Base-by-base conservation (phyloP, 768 basidiomycete genomes). In the Hirschioporus abietinus region DNA sequence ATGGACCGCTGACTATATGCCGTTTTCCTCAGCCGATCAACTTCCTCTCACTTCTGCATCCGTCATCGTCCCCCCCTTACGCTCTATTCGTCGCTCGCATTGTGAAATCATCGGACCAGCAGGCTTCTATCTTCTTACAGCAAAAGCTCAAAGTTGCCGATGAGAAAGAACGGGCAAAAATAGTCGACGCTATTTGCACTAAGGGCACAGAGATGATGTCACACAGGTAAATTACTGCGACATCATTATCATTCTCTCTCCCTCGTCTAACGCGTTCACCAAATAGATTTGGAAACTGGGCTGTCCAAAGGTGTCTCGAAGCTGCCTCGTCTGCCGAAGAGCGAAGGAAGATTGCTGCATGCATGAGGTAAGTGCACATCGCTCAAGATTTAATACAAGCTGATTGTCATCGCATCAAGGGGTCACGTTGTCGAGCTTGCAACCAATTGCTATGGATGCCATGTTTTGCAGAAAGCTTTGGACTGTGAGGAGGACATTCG, bases 191-290 rank as follows among this genome's bases (percentile, higher is more conserved):
- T 61, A 94, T 94, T 66, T 92, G 91, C 68, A 82, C 86, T 57
- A 84, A 88, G 15, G 92, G 93, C 0, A 92, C 91, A 68, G 93
- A 95, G 74, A 94, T 94, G 93, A 95, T 95, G 93, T 92, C 91
- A 66, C 89, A 93, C 74, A 82, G 91, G 90, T 90, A 73, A 42
- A 77, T 70, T 52, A 15, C 12, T 20, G 20, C 42, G 12, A 6
- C 20, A 17, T 10, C 20, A 26, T 61, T 52, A 27, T 35, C 24
- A 27, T 60, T 60, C 63, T 23, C 25, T 58, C 20, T 12, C 15
- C 20, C 23, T 69, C 58, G 25, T 58, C 24, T 8, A 34, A 27
- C 62, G 67, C 35, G 66, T 67, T 25, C 10, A 34, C 23, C 63
- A 35, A 63, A 66, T 71, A 92, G 92, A n/a, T 95, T 95, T 69